Conservation (phyloP, 441 rosid species). For the Raphanus hybrid region DNA sequence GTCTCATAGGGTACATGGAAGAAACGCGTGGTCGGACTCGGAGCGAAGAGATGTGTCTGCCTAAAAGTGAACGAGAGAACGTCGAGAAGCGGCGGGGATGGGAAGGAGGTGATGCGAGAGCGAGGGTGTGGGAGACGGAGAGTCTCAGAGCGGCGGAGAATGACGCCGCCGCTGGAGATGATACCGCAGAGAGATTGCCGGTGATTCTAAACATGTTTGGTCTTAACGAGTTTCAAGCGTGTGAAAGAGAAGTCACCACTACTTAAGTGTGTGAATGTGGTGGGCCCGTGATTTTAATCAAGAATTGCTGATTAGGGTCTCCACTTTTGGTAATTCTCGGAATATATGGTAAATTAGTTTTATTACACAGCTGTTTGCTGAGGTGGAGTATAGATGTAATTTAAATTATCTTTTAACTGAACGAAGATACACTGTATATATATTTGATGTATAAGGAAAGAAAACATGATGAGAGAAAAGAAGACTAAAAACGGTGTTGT, state of each 20-base stretch:
- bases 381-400: too few relatives aligned
- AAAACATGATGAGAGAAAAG: too few relatives aligned
- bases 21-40: conserved; percentile 40
- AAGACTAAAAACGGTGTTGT: too few relatives aligned
- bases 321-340: background rate
- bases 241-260: background rate
- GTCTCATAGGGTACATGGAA: conserved; percentile 21
- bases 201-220: conserved; percentile 54
- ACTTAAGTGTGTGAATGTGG: background rate
- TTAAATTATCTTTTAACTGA: too few relatives aligned
- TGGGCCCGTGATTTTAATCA: background rate
- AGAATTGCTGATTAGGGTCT: background rate
- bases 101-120: conserved; percentile 36
- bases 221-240: conserved; percentile 3
- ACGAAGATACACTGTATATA: too few relatives aligned
- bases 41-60: conserved; percentile 41
- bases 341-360: background rate
- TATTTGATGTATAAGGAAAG: too few relatives aligned
- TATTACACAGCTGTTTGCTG: background rate
- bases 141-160: conserved; percentile 46
- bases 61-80: conserved; percentile 41
- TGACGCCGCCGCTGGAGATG: conserved; percentile 48
- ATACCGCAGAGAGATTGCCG: conserved; percentile 38
- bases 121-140: conserved; percentile 47
- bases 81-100: conserved; percentile 44